phyloP scores from a whole-genome alignment of 768 basidiomycete species.

The Holtermannia corniformis region DNA sequence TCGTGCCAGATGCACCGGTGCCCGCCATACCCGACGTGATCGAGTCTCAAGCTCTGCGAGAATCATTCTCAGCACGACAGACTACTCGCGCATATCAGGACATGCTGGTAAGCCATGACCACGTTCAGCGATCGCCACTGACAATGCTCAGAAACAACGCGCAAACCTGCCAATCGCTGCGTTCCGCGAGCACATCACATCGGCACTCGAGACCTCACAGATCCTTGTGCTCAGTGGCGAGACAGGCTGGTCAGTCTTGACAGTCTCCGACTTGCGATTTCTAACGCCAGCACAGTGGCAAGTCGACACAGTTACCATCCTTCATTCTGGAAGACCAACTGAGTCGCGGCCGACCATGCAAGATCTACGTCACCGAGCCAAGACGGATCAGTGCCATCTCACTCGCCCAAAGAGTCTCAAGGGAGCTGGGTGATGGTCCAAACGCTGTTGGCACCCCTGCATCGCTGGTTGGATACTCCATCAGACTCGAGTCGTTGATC shows the following conservation, averaged over 20 bases:
- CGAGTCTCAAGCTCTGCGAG: conserved; percentile 50
- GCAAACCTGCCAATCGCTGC: conserved; percentile 74
- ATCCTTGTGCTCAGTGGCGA: conserved; percentile 79
- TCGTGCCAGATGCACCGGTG: no score
- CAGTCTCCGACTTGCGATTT: conserved; percentile 1
- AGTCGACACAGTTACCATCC: conserved; percentile 89
- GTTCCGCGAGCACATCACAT: conserved; percentile 64
- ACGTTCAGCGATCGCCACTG: neutral
- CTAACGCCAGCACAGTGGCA: conserved; percentile 57
- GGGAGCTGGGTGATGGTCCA: conserved; percentile 73
- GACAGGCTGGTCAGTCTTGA: conserved; percentile 56
- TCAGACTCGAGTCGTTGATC: conserved; percentile 80
- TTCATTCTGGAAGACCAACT: conserved; percentile 89
- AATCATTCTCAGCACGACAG: conserved; percentile 56
- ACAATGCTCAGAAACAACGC: conserved; percentile 55
- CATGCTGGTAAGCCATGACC: conserved; percentile 62
- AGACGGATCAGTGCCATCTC: conserved; percentile 93
- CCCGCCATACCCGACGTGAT: conserved; percentile 1
- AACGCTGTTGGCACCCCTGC: conserved; percentile 64
- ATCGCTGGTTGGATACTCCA: conserved; percentile 88
- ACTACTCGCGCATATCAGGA: conserved; percentile 62
- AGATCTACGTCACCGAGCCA: conserved; percentile 90
- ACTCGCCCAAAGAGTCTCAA: conserved; percentile 85
- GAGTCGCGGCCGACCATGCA: conserved; percentile 68
- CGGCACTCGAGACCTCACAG: conserved; percentile 61